A percentile compares a stretch with the other conserved stretches of the same genome.
Conservation (phyloP, 2,329 filamentous ascomycete species). For the Cladosporium phlei region DNA sequence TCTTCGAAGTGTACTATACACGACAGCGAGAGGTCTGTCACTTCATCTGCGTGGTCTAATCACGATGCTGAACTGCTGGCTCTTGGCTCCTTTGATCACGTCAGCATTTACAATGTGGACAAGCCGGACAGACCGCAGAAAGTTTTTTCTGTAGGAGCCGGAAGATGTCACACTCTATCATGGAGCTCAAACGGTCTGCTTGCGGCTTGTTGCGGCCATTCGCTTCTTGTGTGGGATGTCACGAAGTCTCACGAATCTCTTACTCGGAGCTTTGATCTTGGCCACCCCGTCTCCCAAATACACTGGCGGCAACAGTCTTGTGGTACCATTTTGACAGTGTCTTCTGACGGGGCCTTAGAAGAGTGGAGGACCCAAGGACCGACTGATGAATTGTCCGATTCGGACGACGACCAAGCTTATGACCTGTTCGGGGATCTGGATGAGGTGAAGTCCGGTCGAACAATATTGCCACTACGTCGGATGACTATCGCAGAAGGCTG, state of each 20-base stretch:
- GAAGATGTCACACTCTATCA: slow-evolving; percentile 12
- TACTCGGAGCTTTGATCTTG: neutral
- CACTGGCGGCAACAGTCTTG: neutral
- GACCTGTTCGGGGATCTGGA: slow-evolving; percentile 21
- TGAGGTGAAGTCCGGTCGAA: slow-evolving; percentile 7
- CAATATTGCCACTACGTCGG: slow-evolving; percentile 10
- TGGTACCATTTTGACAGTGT: neutral
- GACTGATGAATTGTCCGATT: neutral
- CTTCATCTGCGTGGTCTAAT: slow-evolving; percentile 17
- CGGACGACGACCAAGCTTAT: slow-evolving; percentile 17
- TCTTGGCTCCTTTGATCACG: slow-evolving; percentile 19
- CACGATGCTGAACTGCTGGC: slow-evolving; percentile 17
- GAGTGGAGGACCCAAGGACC: slow-evolving; percentile 1
- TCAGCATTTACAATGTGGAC: slow-evolving; percentile 22
- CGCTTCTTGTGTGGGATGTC: slow-evolving; percentile 2
- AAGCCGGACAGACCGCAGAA: slow-evolving; percentile 17
- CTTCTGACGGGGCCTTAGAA: neutral
- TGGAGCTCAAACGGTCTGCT: slow-evolving; percentile 16
- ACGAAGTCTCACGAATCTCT: neutral
- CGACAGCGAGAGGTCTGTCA: slow-evolving; percentile 22
- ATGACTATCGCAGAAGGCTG: neutral
- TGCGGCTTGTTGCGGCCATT: slow-evolving; percentile 15
- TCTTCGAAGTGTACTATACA: slow-evolving; percentile 15
- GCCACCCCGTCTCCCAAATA: neutral
- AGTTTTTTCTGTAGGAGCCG: slow-evolving; percentile 10